Evolutionary conservation across 2,329 filamentous ascomycete genomes (phyloP).

Genomic region (Fusarium virguliforme): DNA sequence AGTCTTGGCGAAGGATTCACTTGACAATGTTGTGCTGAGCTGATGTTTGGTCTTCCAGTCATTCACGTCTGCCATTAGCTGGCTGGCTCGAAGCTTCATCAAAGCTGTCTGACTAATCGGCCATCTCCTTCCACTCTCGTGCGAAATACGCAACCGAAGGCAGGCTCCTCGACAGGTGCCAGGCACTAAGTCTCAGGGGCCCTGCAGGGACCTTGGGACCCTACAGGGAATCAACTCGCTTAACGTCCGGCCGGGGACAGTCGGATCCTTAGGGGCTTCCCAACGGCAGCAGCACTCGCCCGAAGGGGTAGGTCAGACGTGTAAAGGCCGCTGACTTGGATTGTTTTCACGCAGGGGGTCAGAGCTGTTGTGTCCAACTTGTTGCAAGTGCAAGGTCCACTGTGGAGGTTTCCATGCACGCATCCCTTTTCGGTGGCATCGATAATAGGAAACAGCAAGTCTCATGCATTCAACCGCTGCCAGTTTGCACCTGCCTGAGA

Average conservation of each 20-base stretch:
- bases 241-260: conserved; percentile 30
- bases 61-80: not conserved
- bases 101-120: conserved; percentile 14
- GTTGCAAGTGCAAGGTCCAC: conserved; percentile 8
- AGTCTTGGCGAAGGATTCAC: conserved; percentile 18
- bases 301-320: conserved; percentile 30
- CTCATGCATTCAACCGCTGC: conserved; percentile 35
- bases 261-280: conserved; percentile 16
- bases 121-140: conserved; percentile 18
- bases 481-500: conserved; percentile 17
- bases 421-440: conserved; percentile 38
- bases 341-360: conserved; percentile 14
- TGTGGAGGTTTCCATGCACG: conserved; percentile 37
- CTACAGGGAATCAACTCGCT: conserved; percentile 38
- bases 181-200: conserved; percentile 21
- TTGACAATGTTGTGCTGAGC: conserved; percentile 8
- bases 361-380: not conserved
- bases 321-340: conserved; percentile 9
- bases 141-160: conserved; percentile 13
- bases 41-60: conserved; percentile 1
- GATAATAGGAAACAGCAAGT: conserved; percentile 41
- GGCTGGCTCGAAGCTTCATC: not conserved
- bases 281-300: conserved; percentile 25
- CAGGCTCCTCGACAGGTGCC: conserved; percentile 5
- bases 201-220: conserved; percentile 17